phyloP scores from a whole-genome alignment of 106 monocot species.

The Dendrobium officinale region DNA sequence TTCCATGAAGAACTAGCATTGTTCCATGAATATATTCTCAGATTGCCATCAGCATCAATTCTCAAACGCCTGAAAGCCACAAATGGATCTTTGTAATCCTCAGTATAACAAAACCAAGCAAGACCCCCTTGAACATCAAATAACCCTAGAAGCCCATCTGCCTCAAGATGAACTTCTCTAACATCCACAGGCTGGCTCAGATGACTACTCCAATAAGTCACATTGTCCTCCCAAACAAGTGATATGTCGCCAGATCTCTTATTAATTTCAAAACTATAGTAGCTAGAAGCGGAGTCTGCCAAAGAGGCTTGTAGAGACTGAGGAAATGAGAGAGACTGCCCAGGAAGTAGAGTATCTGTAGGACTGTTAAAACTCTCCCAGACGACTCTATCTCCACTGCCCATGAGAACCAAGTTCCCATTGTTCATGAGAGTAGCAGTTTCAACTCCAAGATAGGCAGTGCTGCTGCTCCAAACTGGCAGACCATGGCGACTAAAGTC shows the following conservation, averaged over 20 bases:
- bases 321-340: constrained; percentile 27
- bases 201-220: constrained; percentile 36
- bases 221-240: constrained; percentile 45
- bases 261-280: constrained; percentile 28
- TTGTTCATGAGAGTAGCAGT: constrained; percentile 15
- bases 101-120: constrained; percentile 19
- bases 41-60: constrained; percentile 37
- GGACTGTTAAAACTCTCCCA: constrained; percentile 36
- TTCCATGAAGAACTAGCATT: constrained; percentile 20
- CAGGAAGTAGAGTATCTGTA: constrained; percentile 34
- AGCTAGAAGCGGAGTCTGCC: constrained; percentile 20
- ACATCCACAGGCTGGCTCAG: constrained; percentile 1
- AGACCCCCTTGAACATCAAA: constrained; percentile 12
- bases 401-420: constrained; percentile 27
- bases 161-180: constrained; percentile 22
- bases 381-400: constrained; percentile 3
- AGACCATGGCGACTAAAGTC: background rate
- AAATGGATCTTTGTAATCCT: constrained; percentile 33
- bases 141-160: constrained; percentile 24
- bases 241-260: constrained; percentile 22
- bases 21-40: constrained; percentile 42
- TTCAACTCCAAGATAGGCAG: constrained; percentile 12
- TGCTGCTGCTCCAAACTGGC: constrained; percentile 38
- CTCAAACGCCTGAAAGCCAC: constrained; percentile 24
- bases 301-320: constrained; percentile 27